Evolutionary conservation across 2,329 filamentous ascomycete genomes (phyloP).

Genomic region (Parasarocladium wereldwijsianum): DNA sequence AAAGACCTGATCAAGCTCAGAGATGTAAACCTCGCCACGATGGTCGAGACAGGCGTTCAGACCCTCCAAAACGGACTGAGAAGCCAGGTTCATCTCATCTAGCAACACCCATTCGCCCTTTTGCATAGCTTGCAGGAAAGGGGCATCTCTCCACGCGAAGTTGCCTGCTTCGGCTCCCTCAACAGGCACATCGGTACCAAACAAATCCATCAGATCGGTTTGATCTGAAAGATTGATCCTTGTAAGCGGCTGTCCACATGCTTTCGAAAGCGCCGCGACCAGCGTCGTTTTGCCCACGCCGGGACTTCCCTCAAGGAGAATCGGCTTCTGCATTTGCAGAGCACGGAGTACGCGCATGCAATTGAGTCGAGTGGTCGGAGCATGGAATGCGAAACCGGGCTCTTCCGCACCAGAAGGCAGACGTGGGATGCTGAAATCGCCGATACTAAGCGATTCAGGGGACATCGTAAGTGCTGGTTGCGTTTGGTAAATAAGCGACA

Average conservation of each 20-base stretch:
- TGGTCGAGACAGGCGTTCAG: constrained; percentile 95
- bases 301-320: constrained; percentile 90
- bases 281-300: constrained; percentile 96
- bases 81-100: constrained; percentile 97
- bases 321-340: constrained; percentile 76
- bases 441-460: constrained; percentile 44
- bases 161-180: constrained; percentile 84
- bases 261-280: constrained; percentile 67
- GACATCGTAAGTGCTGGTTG: constrained; percentile 43
- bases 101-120: constrained; percentile 90
- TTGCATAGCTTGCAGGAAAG: constrained; percentile 94
- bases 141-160: constrained; percentile 91
- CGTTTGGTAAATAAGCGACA: constrained; percentile 49
- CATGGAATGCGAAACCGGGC: constrained; percentile 51
- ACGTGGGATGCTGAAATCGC: constrained; percentile 55
- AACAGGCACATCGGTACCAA: constrained; percentile 89
- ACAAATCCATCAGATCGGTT: constrained; percentile 93
- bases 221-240: constrained; percentile 96
- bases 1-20: constrained; percentile 90
- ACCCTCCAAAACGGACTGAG: constrained; percentile 90
- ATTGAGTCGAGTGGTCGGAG: constrained; percentile 80
- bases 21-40: constrained; percentile 86
- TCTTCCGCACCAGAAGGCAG: constrained; percentile 23
- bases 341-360: constrained; percentile 83
- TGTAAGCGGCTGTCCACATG: constrained; percentile 69